Conservation (phyloP, 371 early-diverging fungal genomes). For the Mucor ambiguus region DNA sequence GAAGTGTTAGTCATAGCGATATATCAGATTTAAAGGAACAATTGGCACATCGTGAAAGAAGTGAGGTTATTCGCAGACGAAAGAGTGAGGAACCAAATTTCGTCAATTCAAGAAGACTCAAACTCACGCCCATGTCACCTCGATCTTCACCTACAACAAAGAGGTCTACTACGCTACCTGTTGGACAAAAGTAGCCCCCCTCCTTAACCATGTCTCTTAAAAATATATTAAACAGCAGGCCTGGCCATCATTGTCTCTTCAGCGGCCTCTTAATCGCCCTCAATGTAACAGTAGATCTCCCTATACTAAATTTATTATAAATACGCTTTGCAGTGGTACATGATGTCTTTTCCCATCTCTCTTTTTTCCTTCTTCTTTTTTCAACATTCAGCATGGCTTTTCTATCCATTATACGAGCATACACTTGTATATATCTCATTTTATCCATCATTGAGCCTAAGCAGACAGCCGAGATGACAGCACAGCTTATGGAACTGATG, state of each 20-base stretch:
- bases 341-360: background rate
- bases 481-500: background rate
- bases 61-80: conserved; percentile 28
- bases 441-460: background rate
- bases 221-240: background rate
- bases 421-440: background rate
- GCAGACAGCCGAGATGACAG: background rate
- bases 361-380: background rate
- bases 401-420: background rate
- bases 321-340: background rate
- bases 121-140: conserved; percentile 5
- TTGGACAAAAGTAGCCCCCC: background rate
- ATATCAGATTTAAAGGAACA: conserved; percentile 11
- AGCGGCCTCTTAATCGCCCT: background rate
- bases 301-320: background rate
- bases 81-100: conserved; percentile 44
- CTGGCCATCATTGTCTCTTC: background rate
- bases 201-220: background rate
- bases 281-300: conserved; percentile 2
- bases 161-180: background rate
- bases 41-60: conserved; percentile 3
- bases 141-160: background rate
- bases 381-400: background rate
- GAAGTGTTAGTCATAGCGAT: conserved; percentile 47
- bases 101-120: background rate